A percentile compares a stretch with the other conserved stretches of the same genome.
phyloP scores from a whole-genome alignment of 495 filamentous ascomycete species.

The Penicillium herquei region DNA sequence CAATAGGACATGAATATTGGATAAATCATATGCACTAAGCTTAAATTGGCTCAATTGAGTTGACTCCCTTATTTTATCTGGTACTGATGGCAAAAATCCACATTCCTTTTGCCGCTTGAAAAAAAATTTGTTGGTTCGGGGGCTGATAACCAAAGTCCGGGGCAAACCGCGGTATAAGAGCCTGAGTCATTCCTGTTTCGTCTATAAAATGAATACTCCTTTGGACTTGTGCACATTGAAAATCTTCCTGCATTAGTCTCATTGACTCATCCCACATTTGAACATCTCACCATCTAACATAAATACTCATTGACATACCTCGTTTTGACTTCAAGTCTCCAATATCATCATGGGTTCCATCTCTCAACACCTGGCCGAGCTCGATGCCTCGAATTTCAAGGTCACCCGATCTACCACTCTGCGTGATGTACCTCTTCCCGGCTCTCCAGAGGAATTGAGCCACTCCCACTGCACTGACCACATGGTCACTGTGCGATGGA shows the following conservation, averaged over 20 bases:
- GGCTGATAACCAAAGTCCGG: slow-evolving; percentile 8
- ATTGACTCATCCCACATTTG: background rate
- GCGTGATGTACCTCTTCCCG: slow-evolving; percentile 64
- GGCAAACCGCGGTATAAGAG: slow-evolving; percentile 16
- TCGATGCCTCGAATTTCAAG: slow-evolving; percentile 73
- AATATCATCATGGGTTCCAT: slow-evolving; percentile 36
- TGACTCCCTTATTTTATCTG: too few species aligned
- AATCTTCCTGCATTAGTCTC: too few species aligned
- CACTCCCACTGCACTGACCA: slow-evolving; percentile 77
- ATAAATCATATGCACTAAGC: background rate
- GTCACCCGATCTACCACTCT: slow-evolving; percentile 65
- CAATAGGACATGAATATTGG: background rate
- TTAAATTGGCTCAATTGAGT: too few species aligned
- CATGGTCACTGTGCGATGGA: slow-evolving; percentile 82
- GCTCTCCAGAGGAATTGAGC: slow-evolving; percentile 48
- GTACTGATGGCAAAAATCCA: background rate
- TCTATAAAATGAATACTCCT: too few species aligned
- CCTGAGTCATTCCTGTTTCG: background rate
- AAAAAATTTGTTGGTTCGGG: slow-evolving; percentile 13
- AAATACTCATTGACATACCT: background rate
- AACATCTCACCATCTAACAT: background rate
- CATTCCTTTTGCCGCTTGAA: slow-evolving; percentile 2
- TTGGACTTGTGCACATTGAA: too few species aligned
- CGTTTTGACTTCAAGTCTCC: background rate
- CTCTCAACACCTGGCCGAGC: slow-evolving; percentile 36